Percentiles rank a stretch among this genome's conserved stretches.
Conservation (phyloP, 345 rosid genomes). For the Passiflora organensis region DNA sequence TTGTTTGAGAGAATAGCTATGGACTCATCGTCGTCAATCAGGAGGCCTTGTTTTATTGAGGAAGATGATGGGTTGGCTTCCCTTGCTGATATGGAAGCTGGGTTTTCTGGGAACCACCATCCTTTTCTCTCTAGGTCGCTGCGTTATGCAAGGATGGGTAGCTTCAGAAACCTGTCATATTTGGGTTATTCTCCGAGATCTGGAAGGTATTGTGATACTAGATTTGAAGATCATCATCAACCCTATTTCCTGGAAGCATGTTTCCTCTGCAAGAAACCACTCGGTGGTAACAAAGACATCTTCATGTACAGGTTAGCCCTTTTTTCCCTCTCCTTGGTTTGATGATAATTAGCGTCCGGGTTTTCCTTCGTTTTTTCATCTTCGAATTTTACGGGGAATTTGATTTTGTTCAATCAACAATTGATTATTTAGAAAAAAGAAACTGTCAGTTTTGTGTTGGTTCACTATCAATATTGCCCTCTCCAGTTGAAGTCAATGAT, state of each 20-base stretch:
- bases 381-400: too few relatives aligned
- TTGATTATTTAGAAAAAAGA: too few relatives aligned
- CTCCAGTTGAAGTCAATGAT: too few relatives aligned
- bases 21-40: slow-evolving; percentile 2
- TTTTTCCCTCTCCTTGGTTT: not conserved
- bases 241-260: slow-evolving; percentile 72
- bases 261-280: slow-evolving; percentile 60
- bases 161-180: slow-evolving; percentile 34
- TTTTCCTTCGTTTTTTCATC: too few relatives aligned
- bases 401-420: too few relatives aligned
- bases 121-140: slow-evolving; percentile 33
- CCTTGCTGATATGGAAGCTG: slow-evolving; percentile 60
- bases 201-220: slow-evolving; percentile 56
- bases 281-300: slow-evolving; percentile 68
- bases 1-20: not conserved
- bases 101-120: slow-evolving; percentile 38
- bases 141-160: slow-evolving; percentile 34
- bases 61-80: slow-evolving; percentile 57
- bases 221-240: slow-evolving; percentile 52
- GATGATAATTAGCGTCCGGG: too few relatives aligned
- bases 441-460: too few relatives aligned
- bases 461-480: too few relatives aligned
- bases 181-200: slow-evolving; percentile 52
- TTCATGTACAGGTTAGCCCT: slow-evolving; percentile 65
- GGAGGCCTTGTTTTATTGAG: slow-evolving; percentile 44